phyloP scores from a whole-genome alignment of 1,284 basidiomycete genomes.

The Cryptococcus sp. region DNA sequence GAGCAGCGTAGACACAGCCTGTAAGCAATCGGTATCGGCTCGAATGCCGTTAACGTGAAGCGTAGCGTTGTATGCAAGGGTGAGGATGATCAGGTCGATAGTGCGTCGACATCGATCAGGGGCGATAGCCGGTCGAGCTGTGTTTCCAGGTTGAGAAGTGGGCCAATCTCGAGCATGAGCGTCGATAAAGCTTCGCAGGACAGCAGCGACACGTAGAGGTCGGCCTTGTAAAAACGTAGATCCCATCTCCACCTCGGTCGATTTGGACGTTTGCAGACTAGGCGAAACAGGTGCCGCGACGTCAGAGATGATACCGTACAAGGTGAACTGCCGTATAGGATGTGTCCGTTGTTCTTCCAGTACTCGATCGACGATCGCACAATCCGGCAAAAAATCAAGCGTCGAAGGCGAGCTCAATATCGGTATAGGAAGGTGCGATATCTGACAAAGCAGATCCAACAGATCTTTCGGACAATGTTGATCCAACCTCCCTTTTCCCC shows the following conservation, averaged over 20 bases:
- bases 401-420: constrained; percentile 40
- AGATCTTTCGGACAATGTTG: constrained; percentile 56
- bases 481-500: constrained; percentile 51
- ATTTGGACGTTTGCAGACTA: constrained; percentile 4
- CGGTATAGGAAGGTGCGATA: constrained; percentile 59
- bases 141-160: constrained; percentile 22
- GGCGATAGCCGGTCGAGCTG: constrained; percentile 38
- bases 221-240: constrained; percentile 45
- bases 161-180: constrained; percentile 53
- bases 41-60: constrained; percentile 60
- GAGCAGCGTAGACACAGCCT: constrained; percentile 13
- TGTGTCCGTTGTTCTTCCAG: constrained; percentile 56
- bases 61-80: constrained; percentile 62
- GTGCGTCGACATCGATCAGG: constrained; percentile 60
- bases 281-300: neutral
- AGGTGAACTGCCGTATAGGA: constrained; percentile 63
- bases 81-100: constrained; percentile 62
- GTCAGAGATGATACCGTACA: constrained; percentile 55
- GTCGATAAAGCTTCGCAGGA: constrained; percentile 59
- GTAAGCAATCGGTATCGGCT: constrained; percentile 19
- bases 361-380: constrained; percentile 57
- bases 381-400: constrained; percentile 55
- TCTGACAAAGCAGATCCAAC: constrained; percentile 40
- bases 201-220: constrained; percentile 61
- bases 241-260: constrained; percentile 38